phyloP scores from a whole-genome alignment of 208 protist genomes.

The Leishmania braziliensis region DNA sequence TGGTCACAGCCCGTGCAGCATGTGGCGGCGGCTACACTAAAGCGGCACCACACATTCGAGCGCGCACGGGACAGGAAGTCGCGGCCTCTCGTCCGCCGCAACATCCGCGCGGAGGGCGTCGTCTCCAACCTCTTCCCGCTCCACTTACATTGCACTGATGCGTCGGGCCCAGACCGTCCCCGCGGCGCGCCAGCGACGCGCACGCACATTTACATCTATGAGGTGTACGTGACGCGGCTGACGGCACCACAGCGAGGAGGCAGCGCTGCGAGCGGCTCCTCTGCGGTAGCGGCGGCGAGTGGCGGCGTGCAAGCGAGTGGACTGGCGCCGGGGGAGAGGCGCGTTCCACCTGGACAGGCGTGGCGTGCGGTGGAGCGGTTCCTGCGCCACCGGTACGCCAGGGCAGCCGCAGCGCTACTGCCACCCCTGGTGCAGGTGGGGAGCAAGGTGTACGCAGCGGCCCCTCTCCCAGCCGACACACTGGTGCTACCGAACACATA shows the following conservation, averaged over 20 bases:
- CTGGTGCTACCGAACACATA: constrained; percentile 61
- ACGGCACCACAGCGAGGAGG: neutral
- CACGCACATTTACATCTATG: constrained; percentile 65
- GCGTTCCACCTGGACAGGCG: constrained; percentile 44
- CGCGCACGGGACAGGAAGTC: constrained; percentile 65
- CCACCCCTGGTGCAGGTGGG: constrained; percentile 68
- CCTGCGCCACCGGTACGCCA: constrained; percentile 31
- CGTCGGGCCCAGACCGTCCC: neutral
- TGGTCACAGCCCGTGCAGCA: constrained; percentile 50
- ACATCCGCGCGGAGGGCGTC: constrained; percentile 73
- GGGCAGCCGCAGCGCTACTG: constrained; percentile 27
- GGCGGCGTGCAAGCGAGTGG: neutral
- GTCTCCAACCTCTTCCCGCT: constrained; percentile 82
- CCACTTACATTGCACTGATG: constrained; percentile 14
- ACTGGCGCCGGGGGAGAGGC: constrained; percentile 22
- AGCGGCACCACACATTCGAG: constrained; percentile 46
- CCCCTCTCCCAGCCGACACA: constrained; percentile 54
- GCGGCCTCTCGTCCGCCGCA: constrained; percentile 56
- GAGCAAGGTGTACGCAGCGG: constrained; percentile 55
- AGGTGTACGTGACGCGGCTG: constrained; percentile 72
- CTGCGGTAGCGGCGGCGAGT: neutral
- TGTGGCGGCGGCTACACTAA: constrained; percentile 47
- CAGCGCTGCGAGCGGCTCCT: neutral
- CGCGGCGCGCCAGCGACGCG: neutral
- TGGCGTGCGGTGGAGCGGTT: constrained; percentile 60